Evolutionary conservation across 2,329 filamentous ascomycete genomes (phyloP).

Genomic region (Trichocomaceae sp.): DNA sequence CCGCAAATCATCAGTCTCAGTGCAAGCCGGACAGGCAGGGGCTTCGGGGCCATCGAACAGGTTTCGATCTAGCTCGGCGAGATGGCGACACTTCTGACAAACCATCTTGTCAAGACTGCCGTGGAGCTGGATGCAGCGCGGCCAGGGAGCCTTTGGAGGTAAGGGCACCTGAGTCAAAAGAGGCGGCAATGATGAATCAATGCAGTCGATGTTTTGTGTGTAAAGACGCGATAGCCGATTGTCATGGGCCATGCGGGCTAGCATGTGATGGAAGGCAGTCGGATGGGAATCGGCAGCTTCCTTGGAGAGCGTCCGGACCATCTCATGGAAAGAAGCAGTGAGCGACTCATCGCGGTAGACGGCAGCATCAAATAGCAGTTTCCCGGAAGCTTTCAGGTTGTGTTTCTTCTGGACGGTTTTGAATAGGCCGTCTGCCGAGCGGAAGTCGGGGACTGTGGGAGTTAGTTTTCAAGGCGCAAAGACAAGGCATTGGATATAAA

Average conservation of each 20-base stretch:
- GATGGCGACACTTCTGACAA: slow-evolving; percentile 80
- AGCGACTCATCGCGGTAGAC: slow-evolving; percentile 90
- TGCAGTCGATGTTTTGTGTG: slow-evolving; percentile 93
- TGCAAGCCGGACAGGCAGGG: slow-evolving; percentile 70
- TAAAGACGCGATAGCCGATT: slow-evolving; percentile 84
- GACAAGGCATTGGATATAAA: too few species aligned
- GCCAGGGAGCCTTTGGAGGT: slow-evolving; percentile 82
- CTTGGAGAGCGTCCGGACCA: slow-evolving; percentile 83
- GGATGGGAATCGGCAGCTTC: slow-evolving; percentile 71
- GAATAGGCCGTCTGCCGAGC: slow-evolving; percentile 85
- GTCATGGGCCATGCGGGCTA: slow-evolving; percentile 83
- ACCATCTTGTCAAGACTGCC: slow-evolving; percentile 94
- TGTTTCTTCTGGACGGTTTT: slow-evolving; percentile 76
- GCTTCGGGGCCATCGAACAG: slow-evolving; percentile 80
- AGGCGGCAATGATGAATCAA: slow-evolving; percentile 77
- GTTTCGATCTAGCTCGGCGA: slow-evolving; percentile 67
- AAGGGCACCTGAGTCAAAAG: slow-evolving; percentile 76
- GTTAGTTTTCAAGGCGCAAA: neutral
- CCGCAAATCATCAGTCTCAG: slow-evolving; percentile 67
- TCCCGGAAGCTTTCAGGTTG: slow-evolving; percentile 86
- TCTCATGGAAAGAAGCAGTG: slow-evolving; percentile 87
- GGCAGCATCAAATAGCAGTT: slow-evolving; percentile 93
- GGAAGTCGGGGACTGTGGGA: slow-evolving; percentile 77
- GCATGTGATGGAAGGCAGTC: slow-evolving; percentile 85
- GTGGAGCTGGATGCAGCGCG: slow-evolving; percentile 85